phyloP scores from a whole-genome alignment of 2,329 filamentous ascomycete genomes.

The Clathrospora elynae region DNA sequence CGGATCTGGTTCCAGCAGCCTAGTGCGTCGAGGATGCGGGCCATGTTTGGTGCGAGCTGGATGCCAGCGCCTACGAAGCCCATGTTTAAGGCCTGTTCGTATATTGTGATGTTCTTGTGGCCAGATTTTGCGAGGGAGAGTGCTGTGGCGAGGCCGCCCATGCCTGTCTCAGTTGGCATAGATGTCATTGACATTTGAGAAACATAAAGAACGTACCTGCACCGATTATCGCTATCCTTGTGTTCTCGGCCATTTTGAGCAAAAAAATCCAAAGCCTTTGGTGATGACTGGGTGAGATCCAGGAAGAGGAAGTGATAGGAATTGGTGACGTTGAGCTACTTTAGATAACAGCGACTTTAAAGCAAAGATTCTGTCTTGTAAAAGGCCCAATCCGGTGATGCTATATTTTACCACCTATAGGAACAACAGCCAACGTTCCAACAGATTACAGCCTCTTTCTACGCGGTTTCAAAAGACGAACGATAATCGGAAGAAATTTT shows the following conservation, averaged over 20 bases:
- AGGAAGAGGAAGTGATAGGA: not conserved
- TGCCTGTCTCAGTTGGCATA: too few species aligned
- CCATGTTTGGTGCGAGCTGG: conserved; percentile 82
- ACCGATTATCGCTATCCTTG: conserved; percentile 43
- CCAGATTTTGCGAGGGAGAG: conserved; percentile 76
- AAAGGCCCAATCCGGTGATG: too few species aligned
- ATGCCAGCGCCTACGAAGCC: conserved; percentile 86
- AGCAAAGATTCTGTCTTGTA: too few species aligned
- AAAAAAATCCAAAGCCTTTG: not conserved
- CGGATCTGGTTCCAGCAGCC: conserved; percentile 75
- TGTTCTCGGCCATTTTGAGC: conserved; percentile 34
- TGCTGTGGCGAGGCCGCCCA: conserved; percentile 76
- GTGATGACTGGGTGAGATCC: not conserved
- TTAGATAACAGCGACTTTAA: too few species aligned
- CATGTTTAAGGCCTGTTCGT: conserved; percentile 72
- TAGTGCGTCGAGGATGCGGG: conserved; percentile 72
- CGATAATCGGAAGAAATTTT: too few species aligned
- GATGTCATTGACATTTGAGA: too few species aligned
- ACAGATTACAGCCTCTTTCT: too few species aligned
- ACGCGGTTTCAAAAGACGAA: too few species aligned
- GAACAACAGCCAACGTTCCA: too few species aligned
- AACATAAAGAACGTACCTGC: conserved; percentile 26
- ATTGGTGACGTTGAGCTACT: not conserved
- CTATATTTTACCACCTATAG: too few species aligned
- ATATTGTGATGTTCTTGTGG: conserved; percentile 74